Conservation (phyloP, 176 grass and related monocot genomes). For the Saccharum officinarum region DNA sequence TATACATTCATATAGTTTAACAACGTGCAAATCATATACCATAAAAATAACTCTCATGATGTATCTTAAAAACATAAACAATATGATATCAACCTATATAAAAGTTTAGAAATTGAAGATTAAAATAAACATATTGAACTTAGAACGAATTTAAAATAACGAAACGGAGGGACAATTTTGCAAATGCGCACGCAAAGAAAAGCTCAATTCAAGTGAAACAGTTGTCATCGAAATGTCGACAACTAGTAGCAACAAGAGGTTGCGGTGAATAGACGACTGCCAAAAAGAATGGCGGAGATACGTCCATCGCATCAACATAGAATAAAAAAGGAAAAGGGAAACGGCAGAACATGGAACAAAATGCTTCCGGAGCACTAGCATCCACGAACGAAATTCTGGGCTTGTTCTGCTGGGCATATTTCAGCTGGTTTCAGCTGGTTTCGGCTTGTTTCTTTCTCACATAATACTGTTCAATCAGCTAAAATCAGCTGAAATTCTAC, state of each 20-base stretch:
- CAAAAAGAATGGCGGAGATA: conserved; percentile 1
- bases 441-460: too few species aligned
- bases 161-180: background rate
- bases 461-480: too few species aligned
- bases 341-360: background rate
- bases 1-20: too few species aligned
- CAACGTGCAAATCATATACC: background rate
- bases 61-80: too few species aligned
- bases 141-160: too few species aligned
- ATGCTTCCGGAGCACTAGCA: background rate
- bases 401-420: too few species aligned
- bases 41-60: too few species aligned
- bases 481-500: too few species aligned
- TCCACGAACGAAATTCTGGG: background rate
- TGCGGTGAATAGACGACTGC: background rate
- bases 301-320: background rate
- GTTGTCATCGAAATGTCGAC: background rate
- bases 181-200: background rate
- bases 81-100: background rate
- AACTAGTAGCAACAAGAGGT: background rate
- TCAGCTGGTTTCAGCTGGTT: too few species aligned
- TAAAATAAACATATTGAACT: background rate
- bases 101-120: background rate
- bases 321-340: background rate
- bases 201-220: background rate